Base-by-base conservation (phyloP, 176 grass and related monocot genomes). In the Dactylis glomerata region DNA sequence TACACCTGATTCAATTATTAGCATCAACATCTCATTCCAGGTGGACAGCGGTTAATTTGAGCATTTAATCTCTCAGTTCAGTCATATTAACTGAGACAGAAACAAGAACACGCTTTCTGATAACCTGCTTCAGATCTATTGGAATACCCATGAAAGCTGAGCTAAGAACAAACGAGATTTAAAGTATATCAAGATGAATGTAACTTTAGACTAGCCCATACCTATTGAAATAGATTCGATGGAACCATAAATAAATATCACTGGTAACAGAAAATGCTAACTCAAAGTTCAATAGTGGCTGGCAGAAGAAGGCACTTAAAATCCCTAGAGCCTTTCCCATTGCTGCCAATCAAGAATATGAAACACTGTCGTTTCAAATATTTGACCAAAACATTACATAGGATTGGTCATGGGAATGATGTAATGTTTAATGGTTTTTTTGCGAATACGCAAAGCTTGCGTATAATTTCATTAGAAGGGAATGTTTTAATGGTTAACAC, bases 401-500 rank as follows among this genome's bases (percentile, higher is more conserved):
- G 24, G n/a, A 47, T 59, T 33, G 41, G 15, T 83, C 20, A 74
- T 24, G 2, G 12, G 12, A 59, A n/a, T n/a, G n/a, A n/a, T n/a
- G n/a, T n/a, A n/a, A n/a, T n/a, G n/a, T n/a, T n/a, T n/a, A n/a
- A n/a, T n/a, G n/a, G n/a, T n/a, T n/a, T n/a, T n/a, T n/a, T n/a
- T n/a, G n/a, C n/a, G n/a, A n/a, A n/a, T n/a, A n/a, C n/a, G n/a
- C n/a, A n/a, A n/a, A n/a, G n/a, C n/a, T n/a, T n/a, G n/a, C n/a
- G n/a, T n/a, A n/a, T n/a, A n/a, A n/a, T n/a, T n/a, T n/a, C n/a
- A n/a, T n/a, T n/a, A n/a, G n/a, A n/a, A n/a, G n/a, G n/a, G n/a
- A n/a, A 80, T 49, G 22, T 83, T 32, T 65, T 23, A 67, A 73
- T 17, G 73, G n/a, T 73, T 83, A 36, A 67, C 58, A 90, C 84